These are phyloP conservation scores for Penicillium vulpinum DNA, from an alignment of 2,329 filamentous ascomycete genomes.

Conservation along the genomic window DNA sequence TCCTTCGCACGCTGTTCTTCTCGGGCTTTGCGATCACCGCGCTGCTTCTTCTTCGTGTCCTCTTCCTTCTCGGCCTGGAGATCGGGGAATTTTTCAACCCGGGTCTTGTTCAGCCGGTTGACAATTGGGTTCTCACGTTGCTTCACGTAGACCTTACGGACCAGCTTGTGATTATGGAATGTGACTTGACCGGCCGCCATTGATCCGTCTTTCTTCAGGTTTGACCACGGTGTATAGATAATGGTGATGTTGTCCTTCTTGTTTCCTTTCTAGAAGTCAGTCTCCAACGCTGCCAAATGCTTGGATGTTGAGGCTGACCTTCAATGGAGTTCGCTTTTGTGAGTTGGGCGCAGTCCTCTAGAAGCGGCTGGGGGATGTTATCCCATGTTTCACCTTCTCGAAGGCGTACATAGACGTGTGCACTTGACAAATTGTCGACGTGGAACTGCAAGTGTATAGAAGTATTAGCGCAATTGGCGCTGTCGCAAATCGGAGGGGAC, in stretches of 20 bases:
- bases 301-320: constrained; percentile 52
- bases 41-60: constrained; percentile 68
- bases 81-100: constrained; percentile 82
- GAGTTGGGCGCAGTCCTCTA: constrained; percentile 90
- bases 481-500: background rate
- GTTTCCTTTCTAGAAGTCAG: constrained; percentile 64
- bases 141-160: constrained; percentile 77
- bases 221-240: constrained; percentile 97
- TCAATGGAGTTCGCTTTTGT: constrained; percentile 99
- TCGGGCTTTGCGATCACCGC: constrained; percentile 57
- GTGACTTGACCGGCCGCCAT: constrained; percentile 95
- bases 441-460: constrained; percentile 67
- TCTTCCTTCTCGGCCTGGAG: constrained; percentile 80
- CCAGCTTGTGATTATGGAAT: constrained; percentile 83
- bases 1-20: constrained; percentile 44
- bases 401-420: constrained; percentile 92
- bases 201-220: constrained; percentile 89
- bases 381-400: constrained; percentile 81
- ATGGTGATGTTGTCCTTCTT: constrained; percentile 97
- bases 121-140: constrained; percentile 85
- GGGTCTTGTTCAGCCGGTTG: constrained; percentile 98
- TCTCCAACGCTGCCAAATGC: background rate
- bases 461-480: constrained; percentile 11
- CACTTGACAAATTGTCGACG: constrained; percentile 93
- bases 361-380: constrained; percentile 68